Evolutionary conservation across 352 stramenopile genomes (phyloP).

Genomic region (Globisporangium mamillatum): DNA sequence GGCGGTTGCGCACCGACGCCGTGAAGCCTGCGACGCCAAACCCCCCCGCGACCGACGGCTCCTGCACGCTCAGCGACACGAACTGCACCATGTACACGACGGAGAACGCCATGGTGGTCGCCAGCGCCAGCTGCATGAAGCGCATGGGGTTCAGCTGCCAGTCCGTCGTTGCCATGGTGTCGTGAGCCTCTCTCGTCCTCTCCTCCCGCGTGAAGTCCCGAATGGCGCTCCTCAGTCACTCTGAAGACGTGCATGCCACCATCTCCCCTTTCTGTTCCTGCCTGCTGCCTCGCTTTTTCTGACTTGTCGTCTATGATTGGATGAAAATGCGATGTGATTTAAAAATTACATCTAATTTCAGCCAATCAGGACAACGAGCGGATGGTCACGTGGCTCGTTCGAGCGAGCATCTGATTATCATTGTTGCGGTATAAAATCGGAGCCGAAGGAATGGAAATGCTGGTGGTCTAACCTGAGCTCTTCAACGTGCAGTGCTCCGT

Average conservation of each 20-base stretch:
- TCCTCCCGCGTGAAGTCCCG: not conserved
- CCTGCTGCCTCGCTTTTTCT: conserved; percentile 2
- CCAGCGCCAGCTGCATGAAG: conserved; percentile 72
- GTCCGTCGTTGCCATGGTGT: conserved; percentile 10
- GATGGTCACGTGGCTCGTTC: not conserved
- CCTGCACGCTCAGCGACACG: conserved; percentile 36
- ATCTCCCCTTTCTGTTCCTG: conserved; percentile 3
- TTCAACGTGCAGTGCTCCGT: not conserved
- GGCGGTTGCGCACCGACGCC: conserved; percentile 31
- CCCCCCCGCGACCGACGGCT: conserved; percentile 7
- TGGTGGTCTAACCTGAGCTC: not conserved
- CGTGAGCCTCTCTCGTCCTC: not conserved
- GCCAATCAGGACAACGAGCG: not conserved
- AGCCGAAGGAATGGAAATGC: not conserved
- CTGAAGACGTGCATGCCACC: not conserved
- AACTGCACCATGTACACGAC: conserved; percentile 75
- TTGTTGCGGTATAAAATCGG: not conserved
- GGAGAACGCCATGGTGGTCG: conserved; percentile 52
- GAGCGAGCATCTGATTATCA: not conserved
- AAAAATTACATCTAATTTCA: not conserved
- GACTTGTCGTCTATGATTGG: not conserved
- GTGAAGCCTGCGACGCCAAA: conserved; percentile 24
- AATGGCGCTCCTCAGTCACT: not conserved
- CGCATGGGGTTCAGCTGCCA: conserved; percentile 43
- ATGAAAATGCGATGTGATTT: not conserved